Base-by-base conservation (phyloP, 2,329 filamentous ascomycete species). In the Fusarium xylarioides region DNA sequence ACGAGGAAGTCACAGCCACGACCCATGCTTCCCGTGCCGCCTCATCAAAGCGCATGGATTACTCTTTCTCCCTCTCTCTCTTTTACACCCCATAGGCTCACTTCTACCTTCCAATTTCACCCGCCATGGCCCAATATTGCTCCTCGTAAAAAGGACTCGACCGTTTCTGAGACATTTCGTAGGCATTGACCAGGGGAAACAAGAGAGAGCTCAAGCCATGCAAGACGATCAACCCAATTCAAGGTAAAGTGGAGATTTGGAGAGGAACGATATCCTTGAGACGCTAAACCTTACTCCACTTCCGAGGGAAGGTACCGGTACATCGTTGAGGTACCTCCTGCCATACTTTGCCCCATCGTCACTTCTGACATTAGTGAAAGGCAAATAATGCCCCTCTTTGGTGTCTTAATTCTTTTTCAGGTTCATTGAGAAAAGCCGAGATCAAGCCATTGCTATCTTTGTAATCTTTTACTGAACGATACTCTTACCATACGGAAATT, bases 161-260 rank as follows among this genome's bases (percentile, higher is more conserved):
- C 57, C 42, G 59, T 63, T 66, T 66, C 66, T 64, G 65, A 38
- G 58, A 69, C 50, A 69, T 64, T 63, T 55, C 49, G 16, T 14
- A 52, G 28, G 21, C 60, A 53, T 19, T n/a, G 49, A 46, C 43
- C 28, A 62, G 46, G 53, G 62, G 38, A 53, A 59, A 44, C 53
- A 60, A 52, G 32, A 57, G 30, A 46, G 19, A 53, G 63, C 66
- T 58, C 67, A 69, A 59, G 63, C 63, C 73, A 70, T 66, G 58
- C 65, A 50, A 55, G 70, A 66, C 64, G 73, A 75, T 75, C 70
- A 69, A 70, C 66, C 67, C 52, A 66, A 74, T 74, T 68, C 62
- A 46, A 56, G 46, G 58, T 52, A 71, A 46, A 62, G 71, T 73
- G 71, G 71, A 14, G 71, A 73, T 50, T 70, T 73, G 58, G 67